Base-by-base conservation (phyloP, 2,329 filamentous ascomycete species). In the Fusarium zealandicum region DNA sequence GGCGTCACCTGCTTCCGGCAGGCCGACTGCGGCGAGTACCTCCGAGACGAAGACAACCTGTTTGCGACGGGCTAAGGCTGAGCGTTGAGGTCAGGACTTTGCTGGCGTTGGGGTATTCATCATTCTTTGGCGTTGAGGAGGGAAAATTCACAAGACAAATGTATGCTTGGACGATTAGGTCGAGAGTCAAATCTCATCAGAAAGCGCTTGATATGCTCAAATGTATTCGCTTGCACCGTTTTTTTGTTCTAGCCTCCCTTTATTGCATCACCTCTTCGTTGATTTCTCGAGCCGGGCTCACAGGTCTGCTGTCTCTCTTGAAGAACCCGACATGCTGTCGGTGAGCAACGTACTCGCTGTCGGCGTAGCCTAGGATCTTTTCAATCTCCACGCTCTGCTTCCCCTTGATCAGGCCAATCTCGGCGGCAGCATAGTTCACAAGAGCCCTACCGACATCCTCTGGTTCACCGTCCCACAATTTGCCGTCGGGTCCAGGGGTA, bases 21-120 rank as follows among this genome's bases (percentile, higher is more conserved):
- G 77, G 90, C 91, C 1, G 95, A 99, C 78, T 89, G 90, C 65
- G 95, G 95, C 67, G 93, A 98, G 78, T 99, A 96, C 71, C 80
- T 99, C 70, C 86, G 95, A 71, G 93, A 98, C 68, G 86, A 89
- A 72, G 85, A 87, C 70, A 85, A 83, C 50, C 71, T 88, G 48
- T 88, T 88, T 70, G 80, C 83, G 20, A 77, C 80, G 25, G 78
- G 80, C 51, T 82, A 71, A 49, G 20, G 37, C 35, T 22, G 32
- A 27, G 39, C 7, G 30, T 20, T 55, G 18, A 8, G 13, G 28
- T 40, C 33, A 55, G 42, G 22, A 28, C 42, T 55, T 59, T 47
- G 47, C 46, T 54, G 68, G 68, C 66, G 68, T 69, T 70, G 46
- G 49, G 65, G 64, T 25, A 59, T 63, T 54, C 17, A 51, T 60